Base-by-base conservation (phyloP, 768 basidiomycete species). In the Auricularia heimuer region DNA sequence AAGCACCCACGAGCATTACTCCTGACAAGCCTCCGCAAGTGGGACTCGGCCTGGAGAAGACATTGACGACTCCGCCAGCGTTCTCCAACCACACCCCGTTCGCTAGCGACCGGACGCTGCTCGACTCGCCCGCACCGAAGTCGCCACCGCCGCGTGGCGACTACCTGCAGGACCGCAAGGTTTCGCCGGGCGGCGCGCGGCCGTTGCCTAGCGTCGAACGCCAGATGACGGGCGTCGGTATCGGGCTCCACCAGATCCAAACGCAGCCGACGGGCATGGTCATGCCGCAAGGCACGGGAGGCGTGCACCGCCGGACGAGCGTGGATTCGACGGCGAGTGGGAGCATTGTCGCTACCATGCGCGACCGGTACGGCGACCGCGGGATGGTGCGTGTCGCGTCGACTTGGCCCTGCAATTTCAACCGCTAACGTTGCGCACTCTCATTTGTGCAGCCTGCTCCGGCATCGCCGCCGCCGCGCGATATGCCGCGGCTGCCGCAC, bases 261-360 rank as follows among this genome's bases (percentile, higher is more conserved):
- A 4, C 14, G 1, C 56, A 60, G 6, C 56, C 34, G 24, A 60
- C 56, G 56, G 34, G 34, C 24, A 24, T 24, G 56, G 24, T 14
- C 29, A 29, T 18, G 29, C 39, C 39, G 39, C 39, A 42, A 1
- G 47, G 29, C 4, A 24, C 29, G 21, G 56, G 24, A n/a, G 56
- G 56, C 29, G 56, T 60, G 24, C 11, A 35, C 29, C 56, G 56
- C 8, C 56, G 56, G 18, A 60, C 34, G 62, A 79, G 82, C 66
- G 78, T 73, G 24, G 84, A 86, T 56, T 83, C 84, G 4, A 79
- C 73, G 47, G 86, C 83, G 67, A 80, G 70, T 61, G 82, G 81
- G 12, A 85, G 82, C 68, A 75, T 87, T 33, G 89, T 92, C 56
- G 86, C 89, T 54, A 83, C 83, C 1, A 84, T 92, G 79, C 81